phyloP scores from a whole-genome alignment of 495 filamentous ascomycete genomes.

The Baudoinia panamericana region DNA sequence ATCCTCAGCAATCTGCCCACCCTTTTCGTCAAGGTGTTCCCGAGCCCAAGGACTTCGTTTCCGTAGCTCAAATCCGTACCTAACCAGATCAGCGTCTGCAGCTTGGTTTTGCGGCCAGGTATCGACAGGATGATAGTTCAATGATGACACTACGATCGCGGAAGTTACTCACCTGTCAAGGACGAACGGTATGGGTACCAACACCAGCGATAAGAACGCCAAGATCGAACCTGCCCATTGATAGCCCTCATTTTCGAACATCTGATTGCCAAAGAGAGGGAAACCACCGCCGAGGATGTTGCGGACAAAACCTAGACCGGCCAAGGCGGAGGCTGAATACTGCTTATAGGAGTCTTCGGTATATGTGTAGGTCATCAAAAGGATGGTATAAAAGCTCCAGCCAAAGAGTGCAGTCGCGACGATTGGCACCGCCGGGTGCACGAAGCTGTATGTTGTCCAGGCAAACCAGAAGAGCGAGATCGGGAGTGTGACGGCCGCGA shows the following conservation, averaged over 20 bases:
- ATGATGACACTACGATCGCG: too few relatives aligned
- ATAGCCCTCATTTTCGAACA: slow-evolving; percentile 7
- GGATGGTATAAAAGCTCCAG: slow-evolving; percentile 28
- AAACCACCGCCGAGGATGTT: slow-evolving; percentile 36
- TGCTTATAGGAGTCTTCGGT: slow-evolving; percentile 25
- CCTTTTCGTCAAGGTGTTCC: too few relatives aligned
- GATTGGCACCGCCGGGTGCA: slow-evolving; percentile 28
- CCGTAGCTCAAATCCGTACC: too few relatives aligned
- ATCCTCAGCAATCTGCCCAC: too few relatives aligned
- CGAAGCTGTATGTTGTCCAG: neutral
- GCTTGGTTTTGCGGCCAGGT: too few relatives aligned
- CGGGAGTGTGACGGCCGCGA: too few relatives aligned
- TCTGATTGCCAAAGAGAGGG: slow-evolving; percentile 29
- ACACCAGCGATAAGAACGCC: neutral
- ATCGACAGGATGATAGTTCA: too few relatives aligned
- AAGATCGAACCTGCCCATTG: neutral
- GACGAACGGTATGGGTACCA: neutral
- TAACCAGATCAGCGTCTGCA: too few relatives aligned
- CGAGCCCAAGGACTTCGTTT: too few relatives aligned
- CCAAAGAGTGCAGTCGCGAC: slow-evolving; percentile 34
- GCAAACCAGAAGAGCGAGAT: too few relatives aligned
- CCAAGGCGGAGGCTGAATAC: slow-evolving; percentile 33
- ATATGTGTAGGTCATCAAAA: slow-evolving; percentile 26
- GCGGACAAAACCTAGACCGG: slow-evolving; percentile 33
- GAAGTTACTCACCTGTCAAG: neutral